Evolutionary conservation across 345 rosid genomes (phyloP), one percentile per base, ranked within the genome.

Genomic region (Pelargonium nanum): DNA sequence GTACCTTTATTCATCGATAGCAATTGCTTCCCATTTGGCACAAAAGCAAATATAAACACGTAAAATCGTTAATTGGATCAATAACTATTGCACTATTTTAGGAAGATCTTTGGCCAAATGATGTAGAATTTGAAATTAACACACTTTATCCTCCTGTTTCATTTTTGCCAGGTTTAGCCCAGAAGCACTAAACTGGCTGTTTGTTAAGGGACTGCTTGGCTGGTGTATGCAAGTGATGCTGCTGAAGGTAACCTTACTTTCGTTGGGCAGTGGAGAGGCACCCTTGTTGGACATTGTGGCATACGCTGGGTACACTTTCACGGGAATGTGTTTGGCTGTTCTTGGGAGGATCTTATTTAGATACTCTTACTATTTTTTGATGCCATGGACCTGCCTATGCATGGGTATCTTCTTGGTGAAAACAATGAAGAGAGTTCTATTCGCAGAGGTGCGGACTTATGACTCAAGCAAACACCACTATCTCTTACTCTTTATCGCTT

Each of bases 371-470:
- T 93, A 87, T 56, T 73, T 70, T 60, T 55, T 93, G 76, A 80
- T 93, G 85, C 94, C 91, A 0, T 87, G 88, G 82, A 72, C 89
- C 60, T 87, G 90, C 78, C 66, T 93, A 32, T 87, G 96, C 74
- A 83, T 81, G 75, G 99, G 91, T 32, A 65, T 84, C 58, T 93
- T 93, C 85, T 70, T 93, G 78, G 94, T 87, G 68, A 93, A 89
- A 87, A 93, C 97, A 5, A 87, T 87, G 94, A 93, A 89, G 81
- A 81, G 97, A 72, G 97, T 89, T 48, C 87, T 89, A 34, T 89
- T 80, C n/a, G 85, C 94, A 1, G 99, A 87, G 77, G 89, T 83
- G 76, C 76, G 99, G 77, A 87, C 75, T 62, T 81, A 79, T 22
- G 97, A 89, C 75, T 80, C 96, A 0, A 93, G 92, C 91, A 79